Percentiles rank a stretch among this genome's conserved stretches.
These are phyloP conservation scores for Eimeria acervulina DNA, from an alignment of 169 alveolate genomes.

Conservation along the genomic window DNA sequence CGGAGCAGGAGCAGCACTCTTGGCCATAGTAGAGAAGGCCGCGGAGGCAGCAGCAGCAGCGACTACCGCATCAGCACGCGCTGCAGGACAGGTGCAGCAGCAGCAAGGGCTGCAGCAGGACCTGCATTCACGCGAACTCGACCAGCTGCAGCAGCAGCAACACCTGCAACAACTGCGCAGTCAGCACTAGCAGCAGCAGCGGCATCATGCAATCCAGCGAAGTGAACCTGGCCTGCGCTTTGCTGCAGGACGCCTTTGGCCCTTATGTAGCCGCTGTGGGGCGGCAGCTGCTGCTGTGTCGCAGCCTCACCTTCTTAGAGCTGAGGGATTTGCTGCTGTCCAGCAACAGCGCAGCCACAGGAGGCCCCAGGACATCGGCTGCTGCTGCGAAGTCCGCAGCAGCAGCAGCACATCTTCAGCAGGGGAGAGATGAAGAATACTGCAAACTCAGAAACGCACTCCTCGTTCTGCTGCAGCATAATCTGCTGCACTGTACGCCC, in stretches of 20 bases:
- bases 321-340: conserved; percentile 59
- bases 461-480: conserved; percentile 75
- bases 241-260: conserved; percentile 78
- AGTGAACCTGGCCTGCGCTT: conserved; percentile 51
- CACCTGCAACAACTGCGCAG: background rate
- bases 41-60: conserved; percentile 20
- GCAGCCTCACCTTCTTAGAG: conserved; percentile 73
- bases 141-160: background rate
- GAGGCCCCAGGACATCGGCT: background rate
- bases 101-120: background rate
- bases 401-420: conserved; percentile 13
- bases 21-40: background rate
- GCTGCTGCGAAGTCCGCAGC: background rate
- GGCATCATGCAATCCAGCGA: conserved; percentile 42
- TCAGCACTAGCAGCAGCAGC: conserved; percentile 46
- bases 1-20: background rate
- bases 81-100: too few species aligned
- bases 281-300: conserved; percentile 74
- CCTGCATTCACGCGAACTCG: background rate
- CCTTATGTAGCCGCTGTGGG: conserved; percentile 59
- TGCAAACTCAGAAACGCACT: conserved; percentile 68
- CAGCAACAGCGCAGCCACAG: conserved; percentile 34
- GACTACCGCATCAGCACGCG: background rate
- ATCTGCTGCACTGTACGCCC: conserved; percentile 45
- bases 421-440: conserved; percentile 12